These are phyloP conservation scores for Heritiera littoralis DNA, from an alignment of 345 rosid species.

Conservation along the genomic window DNA sequence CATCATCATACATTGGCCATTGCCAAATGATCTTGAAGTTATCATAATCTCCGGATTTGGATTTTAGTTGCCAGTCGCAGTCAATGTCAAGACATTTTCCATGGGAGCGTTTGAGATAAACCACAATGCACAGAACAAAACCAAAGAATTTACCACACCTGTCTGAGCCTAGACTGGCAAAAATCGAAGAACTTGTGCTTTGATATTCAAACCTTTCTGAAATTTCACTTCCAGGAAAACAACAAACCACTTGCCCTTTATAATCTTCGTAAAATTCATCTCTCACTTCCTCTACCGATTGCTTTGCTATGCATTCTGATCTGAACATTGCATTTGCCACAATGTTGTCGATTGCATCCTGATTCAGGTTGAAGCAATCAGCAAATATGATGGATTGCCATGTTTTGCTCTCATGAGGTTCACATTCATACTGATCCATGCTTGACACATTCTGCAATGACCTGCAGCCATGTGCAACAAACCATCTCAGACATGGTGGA, in stretches of 20 bases:
- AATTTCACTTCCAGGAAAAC: background rate
- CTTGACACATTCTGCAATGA: background rate
- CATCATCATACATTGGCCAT: too few relatives aligned
- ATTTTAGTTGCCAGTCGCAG: too few relatives aligned
- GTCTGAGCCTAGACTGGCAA: background rate
- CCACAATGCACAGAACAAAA: background rate
- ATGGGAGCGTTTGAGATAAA: background rate
- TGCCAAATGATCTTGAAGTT: too few relatives aligned
- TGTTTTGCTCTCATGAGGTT: background rate
- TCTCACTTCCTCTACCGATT: background rate
- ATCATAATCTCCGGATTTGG: too few relatives aligned
- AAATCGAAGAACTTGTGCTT: background rate
- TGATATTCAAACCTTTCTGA: background rate
- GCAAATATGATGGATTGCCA: background rate
- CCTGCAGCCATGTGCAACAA: background rate
- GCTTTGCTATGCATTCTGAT: background rate
- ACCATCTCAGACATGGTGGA: background rate
- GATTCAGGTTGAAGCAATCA: background rate
- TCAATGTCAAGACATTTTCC: too few relatives aligned
- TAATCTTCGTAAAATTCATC: background rate
- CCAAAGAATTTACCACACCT: background rate
- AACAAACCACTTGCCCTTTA: background rate
- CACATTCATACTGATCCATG: background rate
- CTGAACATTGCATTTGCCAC: background rate
- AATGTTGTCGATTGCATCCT: background rate